These are phyloP conservation scores for Globisporangium cylindrosporum DNA, from an alignment of 352 stramenopile genomes.

Conservation along the genomic window DNA sequence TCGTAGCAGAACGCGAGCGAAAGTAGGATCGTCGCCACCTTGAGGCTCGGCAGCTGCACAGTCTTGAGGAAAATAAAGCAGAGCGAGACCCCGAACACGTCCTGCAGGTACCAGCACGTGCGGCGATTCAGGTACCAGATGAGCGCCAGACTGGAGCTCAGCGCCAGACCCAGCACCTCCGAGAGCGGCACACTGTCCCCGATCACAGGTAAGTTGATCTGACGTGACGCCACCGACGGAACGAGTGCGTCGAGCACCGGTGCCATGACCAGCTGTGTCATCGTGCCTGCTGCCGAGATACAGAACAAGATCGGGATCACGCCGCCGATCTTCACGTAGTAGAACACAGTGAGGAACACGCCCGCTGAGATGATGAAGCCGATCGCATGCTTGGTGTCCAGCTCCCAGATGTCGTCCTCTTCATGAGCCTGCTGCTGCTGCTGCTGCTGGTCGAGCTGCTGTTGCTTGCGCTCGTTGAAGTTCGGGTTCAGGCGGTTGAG, in stretches of 20 bases:
- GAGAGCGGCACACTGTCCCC: conserved; percentile 39
- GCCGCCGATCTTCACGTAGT: conserved; percentile 60
- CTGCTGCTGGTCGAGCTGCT: conserved; percentile 25
- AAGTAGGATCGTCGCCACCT: conserved; percentile 88
- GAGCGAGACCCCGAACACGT: conserved; percentile 91
- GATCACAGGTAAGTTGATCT: conserved; percentile 35
- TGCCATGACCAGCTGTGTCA: conserved; percentile 53
- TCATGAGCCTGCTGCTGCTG: conserved; percentile 15
- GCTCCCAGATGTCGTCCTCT: conserved; percentile 45
- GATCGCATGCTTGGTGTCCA: conserved; percentile 59
- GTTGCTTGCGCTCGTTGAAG: conserved; percentile 15
- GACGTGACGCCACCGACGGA: conserved; percentile 30
- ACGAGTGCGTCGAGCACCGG: conserved; percentile 36
- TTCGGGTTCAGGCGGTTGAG: conserved; percentile 20
- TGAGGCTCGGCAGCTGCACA: conserved; percentile 90
- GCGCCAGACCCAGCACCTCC: conserved; percentile 45
- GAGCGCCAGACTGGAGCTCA: conserved; percentile 34
- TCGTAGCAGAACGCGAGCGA: conserved; percentile 93
- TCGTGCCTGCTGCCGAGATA: conserved; percentile 42
- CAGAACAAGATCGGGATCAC: conserved; percentile 70
- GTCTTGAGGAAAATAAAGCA: conserved; percentile 91
- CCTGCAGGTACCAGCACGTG: conserved; percentile 86
- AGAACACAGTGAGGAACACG: conserved; percentile 64
- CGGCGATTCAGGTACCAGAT: conserved; percentile 66
- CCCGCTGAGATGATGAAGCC: conserved; percentile 62